A percentile compares a stretch with the other conserved stretches of the same genome.
These are phyloP conservation scores for Mortierella sp. DNA, from an alignment of 371 early-diverging fungal genomes.

Conservation along the genomic window DNA sequence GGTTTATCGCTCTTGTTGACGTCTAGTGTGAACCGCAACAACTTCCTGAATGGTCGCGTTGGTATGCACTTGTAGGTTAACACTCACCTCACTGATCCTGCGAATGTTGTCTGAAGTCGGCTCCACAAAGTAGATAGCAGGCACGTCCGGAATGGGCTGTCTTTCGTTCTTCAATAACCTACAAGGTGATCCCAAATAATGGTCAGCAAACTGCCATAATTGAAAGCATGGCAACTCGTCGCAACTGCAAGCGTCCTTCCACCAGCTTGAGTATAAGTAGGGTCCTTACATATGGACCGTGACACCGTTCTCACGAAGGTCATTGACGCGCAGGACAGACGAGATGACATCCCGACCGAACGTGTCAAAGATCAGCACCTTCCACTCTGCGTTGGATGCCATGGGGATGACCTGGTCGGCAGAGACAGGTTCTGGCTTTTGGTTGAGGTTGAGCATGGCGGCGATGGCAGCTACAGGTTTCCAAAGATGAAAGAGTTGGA, in stretches of 20 bases:
- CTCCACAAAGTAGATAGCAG: slow-evolving; percentile 98
- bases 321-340: slow-evolving; percentile 96
- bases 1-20: neutral
- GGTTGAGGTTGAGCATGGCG: slow-evolving; percentile 71
- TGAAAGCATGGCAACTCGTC: neutral
- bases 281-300: slow-evolving; percentile 95
- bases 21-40: neutral
- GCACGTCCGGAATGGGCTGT: slow-evolving; percentile 93
- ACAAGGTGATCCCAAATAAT: slow-evolving; percentile 3
- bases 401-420: slow-evolving; percentile 48
- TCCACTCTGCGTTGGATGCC: slow-evolving; percentile 84
- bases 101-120: slow-evolving; percentile 91
- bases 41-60: neutral
- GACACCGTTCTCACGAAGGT: slow-evolving; percentile 98
- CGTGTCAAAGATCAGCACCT: slow-evolving; percentile 96
- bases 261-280: neutral
- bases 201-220: neutral
- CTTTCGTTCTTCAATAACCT: slow-evolving; percentile 85
- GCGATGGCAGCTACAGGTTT: slow-evolving; percentile 61
- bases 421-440: slow-evolving; percentile 48
- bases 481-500: slow-evolving; percentile 16
- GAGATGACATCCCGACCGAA: slow-evolving; percentile 96
- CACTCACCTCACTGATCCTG: slow-evolving; percentile 79
- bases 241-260: neutral
- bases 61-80: neutral